Evolutionary conservation across 2,329 filamentous ascomycete species (phyloP).

Genomic region (Aspergillus brasiliensis): DNA sequence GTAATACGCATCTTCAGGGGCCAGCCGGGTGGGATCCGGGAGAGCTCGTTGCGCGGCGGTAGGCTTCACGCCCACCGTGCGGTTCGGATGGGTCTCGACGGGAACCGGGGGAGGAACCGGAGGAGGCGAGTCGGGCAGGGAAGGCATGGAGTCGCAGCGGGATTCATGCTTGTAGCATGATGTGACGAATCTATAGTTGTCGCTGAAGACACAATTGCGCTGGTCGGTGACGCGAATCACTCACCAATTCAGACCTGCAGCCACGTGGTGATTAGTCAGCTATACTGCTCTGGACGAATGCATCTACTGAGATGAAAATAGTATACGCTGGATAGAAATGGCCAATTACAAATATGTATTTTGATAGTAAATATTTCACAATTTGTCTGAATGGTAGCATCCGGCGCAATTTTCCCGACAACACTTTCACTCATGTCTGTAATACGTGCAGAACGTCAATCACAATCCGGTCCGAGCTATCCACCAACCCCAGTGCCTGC

Average conservation of each 20-base stretch:
- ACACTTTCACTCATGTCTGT: background rate
- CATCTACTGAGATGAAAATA: background rate
- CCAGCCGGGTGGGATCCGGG: conserved; percentile 68
- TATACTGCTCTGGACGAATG: background rate
- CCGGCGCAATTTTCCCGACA: background rate
- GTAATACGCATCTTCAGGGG: conserved; percentile 81
- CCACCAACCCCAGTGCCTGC: conserved; percentile 10
- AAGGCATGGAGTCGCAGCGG: conserved; percentile 35
- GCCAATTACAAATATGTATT: background rate
- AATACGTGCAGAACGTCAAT: background rate
- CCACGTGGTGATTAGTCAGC: conserved; percentile 17
- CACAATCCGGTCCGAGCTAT: background rate
- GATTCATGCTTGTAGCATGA: conserved; percentile 34
- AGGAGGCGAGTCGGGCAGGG: conserved; percentile 35
- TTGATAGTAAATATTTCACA: background rate
- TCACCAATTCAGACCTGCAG: background rate
- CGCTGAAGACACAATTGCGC: background rate
- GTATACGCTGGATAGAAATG: background rate
- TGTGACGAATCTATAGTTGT: background rate
- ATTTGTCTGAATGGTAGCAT: background rate
- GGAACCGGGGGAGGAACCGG: conserved; percentile 48
- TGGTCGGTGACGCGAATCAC: conserved; percentile 2
- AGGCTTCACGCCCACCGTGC: conserved; percentile 39
- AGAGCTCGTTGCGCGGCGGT: conserved; percentile 42
- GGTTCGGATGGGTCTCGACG: conserved; percentile 50